Base-by-base conservation (phyloP, 257 asterid species). In the Nicotiana knightiana region DNA sequence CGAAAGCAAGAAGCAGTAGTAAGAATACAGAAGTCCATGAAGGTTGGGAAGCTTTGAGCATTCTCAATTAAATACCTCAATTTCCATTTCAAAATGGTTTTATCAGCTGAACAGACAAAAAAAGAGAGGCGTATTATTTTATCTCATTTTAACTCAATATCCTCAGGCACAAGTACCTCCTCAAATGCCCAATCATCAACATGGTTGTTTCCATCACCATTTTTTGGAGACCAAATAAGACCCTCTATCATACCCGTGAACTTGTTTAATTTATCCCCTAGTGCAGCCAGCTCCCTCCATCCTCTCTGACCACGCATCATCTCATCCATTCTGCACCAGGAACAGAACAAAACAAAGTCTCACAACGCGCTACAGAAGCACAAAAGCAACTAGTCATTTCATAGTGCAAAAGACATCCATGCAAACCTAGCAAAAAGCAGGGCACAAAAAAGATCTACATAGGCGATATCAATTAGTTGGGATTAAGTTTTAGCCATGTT, bases 281-380 rank as follows among this genome's bases (percentile, higher is more conserved):
- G 91, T 79, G 92, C 87, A 83, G 98, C 97, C 88, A 96, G 85
- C 83, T 96, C 99, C 88, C 98, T 91, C 99, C 99, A 96, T 70
- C 99, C 99, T 83, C 97, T 92, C 86, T 96, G 98, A n/a, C 99
- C 99, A 54, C 92, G 90, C 99, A 96, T 96, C 99, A 96, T 96
- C 89, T 96, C 99, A 89, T 96, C 99, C 98, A 96, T 96, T 91
- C 99, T 96, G 91, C 91, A 89, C 51, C 83, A 77, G 30, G 46
- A 84, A 80, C 12, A 54, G 64, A 79, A 53, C 80, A 65, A 76
- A 12, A 61, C 12, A 81, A 75, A 17, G 24, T 16, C 75, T 65
- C 46, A 66, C 51, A 51, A 70, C 43, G 79, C 17, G 43, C 9
- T 66, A 9, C 28, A 39, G n/a, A 21, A 67, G 43, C 61, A 46